Evolutionary conservation across 495 filamentous ascomycete genomes (phyloP).

Genomic region (Tuber indicum): DNA sequence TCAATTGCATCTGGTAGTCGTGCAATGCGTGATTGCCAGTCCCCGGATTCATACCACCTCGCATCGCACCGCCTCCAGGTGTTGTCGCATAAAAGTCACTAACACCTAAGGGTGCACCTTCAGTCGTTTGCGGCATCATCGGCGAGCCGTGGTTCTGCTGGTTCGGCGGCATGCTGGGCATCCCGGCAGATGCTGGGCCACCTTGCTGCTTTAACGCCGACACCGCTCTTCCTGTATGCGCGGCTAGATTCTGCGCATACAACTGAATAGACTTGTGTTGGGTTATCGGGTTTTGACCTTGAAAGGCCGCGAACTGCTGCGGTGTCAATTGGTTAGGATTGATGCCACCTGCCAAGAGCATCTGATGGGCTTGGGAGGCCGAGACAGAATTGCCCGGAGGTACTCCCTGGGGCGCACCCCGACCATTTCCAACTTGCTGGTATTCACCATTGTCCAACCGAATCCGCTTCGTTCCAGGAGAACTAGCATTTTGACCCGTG

Average conservation of each 20-base stretch:
- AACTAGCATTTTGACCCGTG: constrained; percentile 78
- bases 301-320: constrained; percentile 70
- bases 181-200: constrained; percentile 48
- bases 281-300: constrained; percentile 53
- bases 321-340: constrained; percentile 64
- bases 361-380: constrained; percentile 52
- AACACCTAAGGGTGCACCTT: constrained; percentile 50
- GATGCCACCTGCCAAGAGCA: constrained; percentile 72
- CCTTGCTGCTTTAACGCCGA: constrained; percentile 33
- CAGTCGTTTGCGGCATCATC: constrained; percentile 67
- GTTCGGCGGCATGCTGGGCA: constrained; percentile 44
- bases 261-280: constrained; percentile 78
- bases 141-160: constrained; percentile 62
- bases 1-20: constrained; percentile 99
- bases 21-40: constrained; percentile 89
- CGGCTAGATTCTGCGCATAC: constrained; percentile 73
- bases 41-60: constrained; percentile 50
- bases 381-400: constrained; percentile 39
- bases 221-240: constrained; percentile 37
- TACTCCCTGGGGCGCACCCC: constrained; percentile 50
- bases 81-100: constrained; percentile 62
- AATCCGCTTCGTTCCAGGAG: constrained; percentile 76
- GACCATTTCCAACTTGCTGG: constrained; percentile 72
- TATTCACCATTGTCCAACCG: constrained; percentile 70
- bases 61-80: constrained; percentile 44